Conservation (phyloP, 192 early-diverging fungal genomes). For the Spinellus fusiger region DNA sequence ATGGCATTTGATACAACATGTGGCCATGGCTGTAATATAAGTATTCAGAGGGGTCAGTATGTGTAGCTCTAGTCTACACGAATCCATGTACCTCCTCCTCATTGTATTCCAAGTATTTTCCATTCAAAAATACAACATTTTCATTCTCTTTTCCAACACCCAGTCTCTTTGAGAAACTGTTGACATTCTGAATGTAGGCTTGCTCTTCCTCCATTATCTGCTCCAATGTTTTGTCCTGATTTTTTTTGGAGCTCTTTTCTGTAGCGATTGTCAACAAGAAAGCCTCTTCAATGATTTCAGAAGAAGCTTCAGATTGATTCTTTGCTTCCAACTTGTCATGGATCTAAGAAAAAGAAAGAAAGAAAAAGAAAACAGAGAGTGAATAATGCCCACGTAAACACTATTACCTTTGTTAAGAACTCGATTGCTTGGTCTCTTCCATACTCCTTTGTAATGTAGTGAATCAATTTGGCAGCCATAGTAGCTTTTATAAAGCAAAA, state of each 20-base stretch:
- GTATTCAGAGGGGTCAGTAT: neutral
- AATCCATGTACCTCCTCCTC: constrained; percentile 29
- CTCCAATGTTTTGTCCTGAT: constrained; percentile 6
- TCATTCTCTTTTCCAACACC: constrained; percentile 19
- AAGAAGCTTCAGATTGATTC: neutral
- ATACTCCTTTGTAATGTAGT: constrained; percentile 30
- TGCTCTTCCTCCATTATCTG: constrained; percentile 9
- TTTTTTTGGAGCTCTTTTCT: constrained; percentile 3
- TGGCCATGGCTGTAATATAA: constrained; percentile 24
- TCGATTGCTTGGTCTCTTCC: constrained; percentile 20
- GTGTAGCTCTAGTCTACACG: neutral
- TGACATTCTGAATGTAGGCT: constrained; percentile 6
- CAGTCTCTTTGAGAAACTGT: constrained; percentile 16
- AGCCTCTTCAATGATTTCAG: neutral
- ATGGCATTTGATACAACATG: constrained; percentile 17
- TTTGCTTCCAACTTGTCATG: neutral
- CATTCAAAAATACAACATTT: constrained; percentile 73
- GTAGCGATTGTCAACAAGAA: neutral
- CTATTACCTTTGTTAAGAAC: constrained; percentile 33
- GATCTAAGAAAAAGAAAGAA: neutral
- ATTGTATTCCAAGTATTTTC: constrained; percentile 60
- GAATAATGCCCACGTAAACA: neutral
- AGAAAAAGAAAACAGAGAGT: neutral
- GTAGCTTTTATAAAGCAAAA: too few relatives aligned
- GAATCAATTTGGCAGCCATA: constrained; percentile 31